These are phyloP conservation scores for Eimeria tenella DNA, from an alignment of 169 alveolate species.

Conservation along the genomic window DNA sequence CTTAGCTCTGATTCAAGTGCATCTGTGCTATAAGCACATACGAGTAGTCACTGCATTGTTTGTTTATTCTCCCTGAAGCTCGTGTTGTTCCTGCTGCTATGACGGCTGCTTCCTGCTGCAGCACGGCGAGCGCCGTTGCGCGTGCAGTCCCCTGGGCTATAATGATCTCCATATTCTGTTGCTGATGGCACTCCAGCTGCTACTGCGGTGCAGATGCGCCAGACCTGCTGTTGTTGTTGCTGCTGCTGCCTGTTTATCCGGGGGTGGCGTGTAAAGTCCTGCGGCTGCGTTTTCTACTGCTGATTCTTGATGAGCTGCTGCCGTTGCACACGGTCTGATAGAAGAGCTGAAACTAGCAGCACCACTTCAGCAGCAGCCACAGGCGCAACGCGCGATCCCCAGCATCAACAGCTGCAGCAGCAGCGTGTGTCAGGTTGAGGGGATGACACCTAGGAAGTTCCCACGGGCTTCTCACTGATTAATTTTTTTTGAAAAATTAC, in stretches of 20 bases:
- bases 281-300: conserved; percentile 2
- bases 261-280: not conserved
- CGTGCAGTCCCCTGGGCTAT: conserved; percentile 19
- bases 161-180: conserved; percentile 27
- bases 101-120: conserved; percentile 41
- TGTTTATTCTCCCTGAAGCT: conserved; percentile 19
- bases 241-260: not conserved
- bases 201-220: conserved; percentile 2
- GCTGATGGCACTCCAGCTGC: conserved; percentile 18
- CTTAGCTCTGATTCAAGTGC: not conserved
- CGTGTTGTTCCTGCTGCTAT: not conserved
- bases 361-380: conserved; percentile 18
- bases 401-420: not conserved
- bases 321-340: not conserved
- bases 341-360: not conserved
- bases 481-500: not conserved
- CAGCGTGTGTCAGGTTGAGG: not conserved
- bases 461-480: no score
- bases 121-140: conserved; percentile 44
- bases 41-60: conserved; percentile 64
- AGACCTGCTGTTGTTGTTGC: conserved; percentile 31
- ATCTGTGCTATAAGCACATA: not conserved
- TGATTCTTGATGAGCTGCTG: not conserved
- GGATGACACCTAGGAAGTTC: no score
- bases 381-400: not conserved